Conservation (phyloP, 2,329 filamentous ascomycete species). For the Madurella mycetomatis region DNA sequence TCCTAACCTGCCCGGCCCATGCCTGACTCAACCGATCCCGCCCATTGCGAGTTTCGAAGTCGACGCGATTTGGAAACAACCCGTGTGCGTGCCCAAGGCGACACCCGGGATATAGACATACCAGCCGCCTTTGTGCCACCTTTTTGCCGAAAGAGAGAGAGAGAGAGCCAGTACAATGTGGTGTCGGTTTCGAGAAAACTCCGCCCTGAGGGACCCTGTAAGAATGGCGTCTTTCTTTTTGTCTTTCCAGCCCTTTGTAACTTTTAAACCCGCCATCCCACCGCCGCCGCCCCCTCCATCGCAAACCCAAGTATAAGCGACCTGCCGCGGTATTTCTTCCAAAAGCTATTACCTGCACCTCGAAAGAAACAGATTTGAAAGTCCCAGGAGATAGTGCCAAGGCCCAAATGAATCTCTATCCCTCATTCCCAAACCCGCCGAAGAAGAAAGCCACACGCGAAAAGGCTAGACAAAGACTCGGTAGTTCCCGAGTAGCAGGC, state of each 20-base stretch:
- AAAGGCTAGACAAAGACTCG: slow-evolving; percentile 15
- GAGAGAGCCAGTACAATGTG: slow-evolving; percentile 16
- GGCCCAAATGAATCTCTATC: slow-evolving; percentile 41
- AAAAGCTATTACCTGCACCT: slow-evolving; percentile 37
- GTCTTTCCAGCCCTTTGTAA: slow-evolving; percentile 40
- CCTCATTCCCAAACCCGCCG: slow-evolving; percentile 40
- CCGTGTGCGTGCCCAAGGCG: slow-evolving; percentile 10
- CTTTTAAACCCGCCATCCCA: slow-evolving; percentile 31
- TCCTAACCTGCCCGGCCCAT: slow-evolving; percentile 7
- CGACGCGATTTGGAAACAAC: slow-evolving; percentile 17
- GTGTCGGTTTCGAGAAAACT: slow-evolving; percentile 27
- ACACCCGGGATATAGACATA: slow-evolving; percentile 9
- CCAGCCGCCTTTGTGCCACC: slow-evolving; percentile 9
- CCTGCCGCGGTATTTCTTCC: slow-evolving; percentile 34
- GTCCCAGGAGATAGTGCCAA: slow-evolving; percentile 43
- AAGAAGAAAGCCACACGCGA: slow-evolving; percentile 28
- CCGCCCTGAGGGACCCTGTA: slow-evolving; percentile 29
- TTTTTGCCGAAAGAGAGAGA: slow-evolving; percentile 6
- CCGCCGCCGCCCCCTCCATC: slow-evolving; percentile 33
- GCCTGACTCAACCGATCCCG: slow-evolving; percentile 10
- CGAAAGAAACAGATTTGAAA: slow-evolving; percentile 37
- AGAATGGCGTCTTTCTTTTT: slow-evolving; percentile 34
- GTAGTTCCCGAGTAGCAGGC: slow-evolving; percentile 1
- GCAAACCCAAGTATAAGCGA: slow-evolving; percentile 18
- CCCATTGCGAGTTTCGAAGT: slow-evolving; percentile 14